Base-by-base conservation (phyloP, 495 filamentous ascomycete genomes). In the Neurospora discreta region DNA sequence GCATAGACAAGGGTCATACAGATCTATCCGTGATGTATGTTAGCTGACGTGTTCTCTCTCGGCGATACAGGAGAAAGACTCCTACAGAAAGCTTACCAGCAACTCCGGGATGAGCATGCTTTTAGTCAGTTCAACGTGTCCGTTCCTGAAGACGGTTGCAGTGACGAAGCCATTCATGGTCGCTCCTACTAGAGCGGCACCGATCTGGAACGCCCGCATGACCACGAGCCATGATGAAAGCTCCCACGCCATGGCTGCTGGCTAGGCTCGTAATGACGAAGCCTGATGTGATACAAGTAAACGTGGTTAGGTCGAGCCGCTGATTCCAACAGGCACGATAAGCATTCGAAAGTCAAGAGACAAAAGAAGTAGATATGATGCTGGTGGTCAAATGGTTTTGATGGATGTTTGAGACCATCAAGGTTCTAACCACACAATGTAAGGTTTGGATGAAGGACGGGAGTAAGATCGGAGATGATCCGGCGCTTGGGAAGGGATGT, bases 131-230 rank as follows among this genome's bases (percentile, higher is more conserved):
- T 78, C 77, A 2, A 79, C 72, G 0, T 71, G 52, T 33, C 52
- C 70, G 10, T 77, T 74, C 26, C 6, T 20, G 68, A 79, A 75
- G 40, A 83, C 77, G 26, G 73, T 73, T 26, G 77, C 76, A 3
- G 82, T 74, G 39, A 82, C 65, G 72, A 81, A 83, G 36, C 81
- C 81, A 65, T 85, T 83, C 70, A 81, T 72, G 23, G 70, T 74
- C 23, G 74, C 73, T 16, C 76, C 77, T 1, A 75, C 69, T 16
- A 83, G 71, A 26, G 77, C 73, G 2, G 72, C 78, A 39, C 74
- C 16, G 26, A 81, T 68, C 74, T 83, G 81, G 46, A 78, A 73
- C 9, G 75, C 58, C 58, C 82, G 76, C 71, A 74, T 73, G 41
- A 80, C 71, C 18, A 77, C 73, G 69, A 81, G 79, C 80, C 81